A percentile compares a stretch with the other conserved stretches of the same genome.
Evolutionary conservation across 495 filamentous ascomycete species (phyloP).

Genomic region (Parmelia sp.): DNA sequence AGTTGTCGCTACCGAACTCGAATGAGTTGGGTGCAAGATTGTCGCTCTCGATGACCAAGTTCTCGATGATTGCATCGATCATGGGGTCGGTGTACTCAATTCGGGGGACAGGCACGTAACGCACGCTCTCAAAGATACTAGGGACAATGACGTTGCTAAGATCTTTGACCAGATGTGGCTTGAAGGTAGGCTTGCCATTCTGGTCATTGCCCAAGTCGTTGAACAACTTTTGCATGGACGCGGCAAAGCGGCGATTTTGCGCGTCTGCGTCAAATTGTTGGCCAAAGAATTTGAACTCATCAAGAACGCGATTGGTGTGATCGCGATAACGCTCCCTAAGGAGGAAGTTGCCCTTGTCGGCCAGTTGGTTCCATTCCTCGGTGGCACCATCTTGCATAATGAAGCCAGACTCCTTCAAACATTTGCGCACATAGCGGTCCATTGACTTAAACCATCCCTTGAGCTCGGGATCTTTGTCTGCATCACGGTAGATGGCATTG

Average conservation of each 20-base stretch:
- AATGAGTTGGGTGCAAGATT: constrained; percentile 95
- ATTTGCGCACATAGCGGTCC: constrained; percentile 71
- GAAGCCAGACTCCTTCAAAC: constrained; percentile 82
- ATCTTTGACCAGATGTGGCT: constrained; percentile 86
- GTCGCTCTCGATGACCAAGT: constrained; percentile 90
- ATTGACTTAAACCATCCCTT: constrained; percentile 82
- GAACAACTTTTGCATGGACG: constrained; percentile 78
- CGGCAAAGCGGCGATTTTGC: constrained; percentile 72
- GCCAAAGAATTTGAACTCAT: constrained; percentile 84
- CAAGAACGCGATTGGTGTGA: constrained; percentile 80
- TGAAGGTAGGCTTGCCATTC: constrained; percentile 79
- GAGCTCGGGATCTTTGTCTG: constrained; percentile 81
- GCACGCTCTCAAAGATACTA: constrained; percentile 73
- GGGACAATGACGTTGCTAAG: constrained; percentile 82
- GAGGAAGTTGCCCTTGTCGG: constrained; percentile 82
- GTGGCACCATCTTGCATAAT: constrained; percentile 80
- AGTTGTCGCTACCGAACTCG: constrained; percentile 88
- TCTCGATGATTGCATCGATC: constrained; percentile 87
- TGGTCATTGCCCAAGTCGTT: constrained; percentile 77
- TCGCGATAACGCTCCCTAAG: constrained; percentile 80
- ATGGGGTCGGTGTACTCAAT: constrained; percentile 86
- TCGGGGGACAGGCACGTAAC: constrained; percentile 88
- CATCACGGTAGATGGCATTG: constrained; percentile 82
- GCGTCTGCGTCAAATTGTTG: constrained; percentile 84
- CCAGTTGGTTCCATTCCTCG: constrained; percentile 73